Evolutionary conservation across 495 filamentous ascomycete genomes (phyloP).

Genomic region (Staphylotrichum tortipilum): DNA sequence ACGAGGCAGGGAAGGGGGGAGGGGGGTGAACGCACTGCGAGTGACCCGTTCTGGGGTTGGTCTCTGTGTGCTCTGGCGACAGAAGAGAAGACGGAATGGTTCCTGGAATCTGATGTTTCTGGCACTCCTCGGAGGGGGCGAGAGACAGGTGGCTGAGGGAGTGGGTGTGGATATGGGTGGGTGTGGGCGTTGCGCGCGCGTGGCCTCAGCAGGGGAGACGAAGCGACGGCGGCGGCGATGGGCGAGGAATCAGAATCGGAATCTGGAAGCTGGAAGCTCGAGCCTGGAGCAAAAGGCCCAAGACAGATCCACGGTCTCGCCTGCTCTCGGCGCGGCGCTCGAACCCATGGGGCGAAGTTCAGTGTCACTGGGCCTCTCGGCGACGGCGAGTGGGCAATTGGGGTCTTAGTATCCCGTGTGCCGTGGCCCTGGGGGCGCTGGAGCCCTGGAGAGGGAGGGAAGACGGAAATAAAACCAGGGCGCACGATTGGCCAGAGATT

Average conservation of each 20-base stretch:
- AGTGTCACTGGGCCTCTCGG: not conserved
- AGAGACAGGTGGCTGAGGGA: not conserved
- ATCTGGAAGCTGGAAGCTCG: not conserved
- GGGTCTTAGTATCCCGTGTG: no score
- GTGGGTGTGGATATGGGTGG: no score
- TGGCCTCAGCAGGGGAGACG: no score
- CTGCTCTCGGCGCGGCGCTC: conserved; percentile 2
- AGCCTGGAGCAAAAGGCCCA: conserved; percentile 1
- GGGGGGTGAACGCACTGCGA: not conserved
- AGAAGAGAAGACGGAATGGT: no score
- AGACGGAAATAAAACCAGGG: conserved; percentile 9
- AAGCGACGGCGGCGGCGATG: no score
- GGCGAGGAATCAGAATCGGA: no score
- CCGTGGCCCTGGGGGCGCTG: no score
- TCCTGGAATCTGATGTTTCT: no score
- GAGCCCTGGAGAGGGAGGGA: no score
- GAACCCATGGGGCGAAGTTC: conserved; percentile 9
- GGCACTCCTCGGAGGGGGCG: no score
- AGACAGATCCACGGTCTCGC: conserved; percentile 5
- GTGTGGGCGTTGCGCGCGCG: no score
- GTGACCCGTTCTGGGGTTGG: not conserved
- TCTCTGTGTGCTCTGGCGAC: no score
- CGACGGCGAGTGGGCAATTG: conserved; percentile 16
- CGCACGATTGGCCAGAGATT: conserved; percentile 18
- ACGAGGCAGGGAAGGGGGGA: not conserved